Conservation (phyloP, 768 basidiomycete species). For the Xerocomus potaroensis region DNA sequence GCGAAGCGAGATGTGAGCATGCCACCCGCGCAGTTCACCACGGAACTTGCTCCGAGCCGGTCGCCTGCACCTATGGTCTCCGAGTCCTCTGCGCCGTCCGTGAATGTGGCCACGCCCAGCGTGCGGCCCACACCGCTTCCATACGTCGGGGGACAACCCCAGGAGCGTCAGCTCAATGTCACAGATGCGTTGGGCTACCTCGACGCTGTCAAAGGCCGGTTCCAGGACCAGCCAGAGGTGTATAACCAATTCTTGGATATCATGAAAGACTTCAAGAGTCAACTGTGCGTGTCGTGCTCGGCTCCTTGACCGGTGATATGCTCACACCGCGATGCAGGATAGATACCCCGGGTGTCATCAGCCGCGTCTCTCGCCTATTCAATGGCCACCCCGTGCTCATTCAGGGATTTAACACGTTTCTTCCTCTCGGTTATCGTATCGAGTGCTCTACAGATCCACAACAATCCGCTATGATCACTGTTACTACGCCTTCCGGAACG, state of each 20-base stretch:
- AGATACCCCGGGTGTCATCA: conserved; percentile 96
- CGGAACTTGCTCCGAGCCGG: conserved; percentile 6
- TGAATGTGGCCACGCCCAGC: conserved; percentile 1
- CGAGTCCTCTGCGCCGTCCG: conserved; percentile 9
- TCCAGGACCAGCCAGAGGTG: conserved; percentile 54
- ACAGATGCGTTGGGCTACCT: conserved; percentile 60
- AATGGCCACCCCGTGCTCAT: conserved; percentile 86
- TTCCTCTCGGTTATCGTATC: conserved; percentile 92
- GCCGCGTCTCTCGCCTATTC: conserved; percentile 91
- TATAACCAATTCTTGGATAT: conserved; percentile 64
- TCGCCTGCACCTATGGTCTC: conserved; percentile 11
- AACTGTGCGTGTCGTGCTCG: conserved; percentile 37
- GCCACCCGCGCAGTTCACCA: conserved; percentile 12
- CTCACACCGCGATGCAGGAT: conserved; percentile 52
- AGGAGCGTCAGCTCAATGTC: conserved; percentile 51
- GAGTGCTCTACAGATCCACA: conserved; percentile 67
- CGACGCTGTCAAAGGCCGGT: conserved; percentile 60
- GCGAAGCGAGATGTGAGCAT: conserved; percentile 25
- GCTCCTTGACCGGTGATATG: background rate
- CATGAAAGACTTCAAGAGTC: conserved; percentile 75
- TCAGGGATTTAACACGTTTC: conserved; percentile 97
- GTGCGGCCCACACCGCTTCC: conserved; percentile 20
- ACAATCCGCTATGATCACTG: conserved; percentile 66
- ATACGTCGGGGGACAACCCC: conserved; percentile 23
- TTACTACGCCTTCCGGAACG: conserved; percentile 71